Evolutionary conservation across 2,329 filamentous ascomycete genomes (phyloP).

Genomic region (Pseudohalonectria lignicola): DNA sequence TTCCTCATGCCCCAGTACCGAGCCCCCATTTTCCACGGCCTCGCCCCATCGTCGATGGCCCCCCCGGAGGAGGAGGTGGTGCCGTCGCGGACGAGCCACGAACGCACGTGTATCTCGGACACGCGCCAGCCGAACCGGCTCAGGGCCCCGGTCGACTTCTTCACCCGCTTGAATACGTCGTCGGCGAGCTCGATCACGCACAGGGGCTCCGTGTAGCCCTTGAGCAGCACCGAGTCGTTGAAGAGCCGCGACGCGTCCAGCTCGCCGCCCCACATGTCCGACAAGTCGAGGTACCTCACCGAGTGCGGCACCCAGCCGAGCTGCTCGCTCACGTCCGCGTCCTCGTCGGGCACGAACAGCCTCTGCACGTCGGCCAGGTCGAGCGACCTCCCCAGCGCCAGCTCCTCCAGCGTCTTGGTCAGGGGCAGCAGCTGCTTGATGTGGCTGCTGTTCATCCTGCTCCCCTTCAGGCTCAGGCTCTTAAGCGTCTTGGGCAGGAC

Average conservation of each 20-base stretch:
- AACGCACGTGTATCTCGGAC: conserved; percentile 54
- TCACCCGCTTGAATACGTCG: conserved; percentile 53
- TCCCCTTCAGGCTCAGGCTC: conserved; percentile 67
- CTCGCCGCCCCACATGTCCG: conserved; percentile 53
- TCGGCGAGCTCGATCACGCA: conserved; percentile 68
- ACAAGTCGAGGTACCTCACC: conserved; percentile 68
- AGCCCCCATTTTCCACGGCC: conserved; percentile 76
- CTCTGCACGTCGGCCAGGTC: conserved; percentile 53
- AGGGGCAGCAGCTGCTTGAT: conserved; percentile 52
- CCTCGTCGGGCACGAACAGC: conserved; percentile 40
- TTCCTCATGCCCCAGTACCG: conserved; percentile 82
- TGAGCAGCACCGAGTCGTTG: conserved; percentile 44
- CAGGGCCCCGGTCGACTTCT: conserved; percentile 51
- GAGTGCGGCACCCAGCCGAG: conserved; percentile 41
- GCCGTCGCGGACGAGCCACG: conserved; percentile 53
- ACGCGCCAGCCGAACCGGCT: conserved; percentile 57
- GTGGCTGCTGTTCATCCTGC: conserved; percentile 55
- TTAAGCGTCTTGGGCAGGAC: conserved; percentile 55
- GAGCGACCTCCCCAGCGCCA: conserved; percentile 60
- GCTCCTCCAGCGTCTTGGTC: conserved; percentile 64
- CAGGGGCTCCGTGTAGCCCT: conserved; percentile 51
- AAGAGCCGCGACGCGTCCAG: conserved; percentile 46
- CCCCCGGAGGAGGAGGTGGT: no score
- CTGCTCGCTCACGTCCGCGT: conserved; percentile 17
- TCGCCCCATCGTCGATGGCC: conserved; percentile 22